A percentile compares a stretch with the other conserved stretches of the same genome.
Conservation (phyloP, 2,329 filamentous ascomycete species). For the Pestalotiopsis sp. region DNA sequence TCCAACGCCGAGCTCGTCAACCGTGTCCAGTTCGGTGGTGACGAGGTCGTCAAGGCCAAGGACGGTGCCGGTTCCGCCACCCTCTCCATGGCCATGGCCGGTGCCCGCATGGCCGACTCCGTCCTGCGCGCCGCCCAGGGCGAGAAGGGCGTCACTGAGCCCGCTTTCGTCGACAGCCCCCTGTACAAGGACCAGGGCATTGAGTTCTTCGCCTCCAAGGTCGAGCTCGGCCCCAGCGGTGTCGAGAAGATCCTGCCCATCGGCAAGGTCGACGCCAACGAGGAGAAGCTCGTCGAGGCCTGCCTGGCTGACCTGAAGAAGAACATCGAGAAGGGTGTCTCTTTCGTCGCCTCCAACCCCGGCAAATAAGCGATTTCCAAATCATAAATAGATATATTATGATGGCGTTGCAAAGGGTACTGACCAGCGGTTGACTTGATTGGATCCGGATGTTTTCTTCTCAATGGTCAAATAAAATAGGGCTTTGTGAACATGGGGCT, state of each 20-base stretch:
- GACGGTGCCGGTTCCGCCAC: conserved; percentile 96
- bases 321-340: conserved; percentile 92
- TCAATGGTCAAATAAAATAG: conserved; percentile 6
- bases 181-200: conserved; percentile 98
- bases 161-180: conserved; percentile 94
- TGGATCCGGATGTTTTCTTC: background rate
- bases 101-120: conserved; percentile 82
- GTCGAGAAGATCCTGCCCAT: conserved; percentile 91
- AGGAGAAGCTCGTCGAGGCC: conserved; percentile 88
- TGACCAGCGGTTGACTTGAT: conserved; percentile 3
- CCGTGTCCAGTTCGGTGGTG: conserved; percentile 97
- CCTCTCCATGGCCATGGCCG: conserved; percentile 98
- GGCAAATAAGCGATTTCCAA: conserved; percentile 39
- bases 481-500: conserved; percentile 6
- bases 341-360: conserved; percentile 63
- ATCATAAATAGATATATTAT: background rate
- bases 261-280: conserved; percentile 80
- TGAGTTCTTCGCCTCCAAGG: conserved; percentile 94
- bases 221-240: conserved; percentile 95
- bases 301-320: conserved; percentile 83
- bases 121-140: conserved; percentile 91
- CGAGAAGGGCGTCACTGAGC: conserved; percentile 93
- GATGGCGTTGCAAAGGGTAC: conserved; percentile 1
- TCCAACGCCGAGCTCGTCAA: conserved; percentile 81
- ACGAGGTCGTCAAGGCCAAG: conserved; percentile 99